Evolutionary conservation across 441 rosid genomes (phyloP).

Genomic region (Capsella rubella): DNA sequence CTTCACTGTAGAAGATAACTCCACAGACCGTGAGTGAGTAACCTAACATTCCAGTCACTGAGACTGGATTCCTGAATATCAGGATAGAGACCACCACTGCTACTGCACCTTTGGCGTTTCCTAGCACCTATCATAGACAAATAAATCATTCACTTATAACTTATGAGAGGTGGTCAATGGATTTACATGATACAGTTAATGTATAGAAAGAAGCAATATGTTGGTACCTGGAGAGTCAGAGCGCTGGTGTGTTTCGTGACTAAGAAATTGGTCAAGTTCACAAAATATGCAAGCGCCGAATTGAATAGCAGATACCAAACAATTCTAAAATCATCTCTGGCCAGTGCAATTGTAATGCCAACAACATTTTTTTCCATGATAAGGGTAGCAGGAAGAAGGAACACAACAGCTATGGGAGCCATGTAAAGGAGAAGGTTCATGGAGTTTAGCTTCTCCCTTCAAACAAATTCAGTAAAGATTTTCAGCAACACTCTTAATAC

Average conservation of each 20-base stretch:
- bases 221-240: conserved; percentile 66
- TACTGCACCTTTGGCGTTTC: conserved; percentile 77
- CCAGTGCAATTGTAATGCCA: conserved; percentile 70
- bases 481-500: conserved; percentile 34
- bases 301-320: conserved; percentile 77
- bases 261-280: conserved; percentile 71
- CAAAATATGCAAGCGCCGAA: conserved; percentile 71
- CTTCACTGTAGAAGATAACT: conserved; percentile 74
- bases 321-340: conserved; percentile 68
- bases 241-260: conserved; percentile 81
- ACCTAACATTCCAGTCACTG: conserved; percentile 77
- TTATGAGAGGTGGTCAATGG: not conserved
- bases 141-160: conserved; percentile 4
- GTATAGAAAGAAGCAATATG: conserved; percentile 21
- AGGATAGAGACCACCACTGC: conserved; percentile 73
- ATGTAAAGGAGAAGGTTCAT: conserved; percentile 80
- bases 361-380: conserved; percentile 71
- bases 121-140: conserved; percentile 57
- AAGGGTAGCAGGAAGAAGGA: conserved; percentile 72
- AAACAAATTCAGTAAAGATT: conserved; percentile 21
- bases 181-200: not conserved
- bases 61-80: conserved; percentile 70
- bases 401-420: conserved; percentile 75
- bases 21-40: conserved; percentile 67
- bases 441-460: conserved; percentile 74